phyloP scores from a whole-genome alignment of 495 filamentous ascomycete species.

The Tuber aestivum region DNA sequence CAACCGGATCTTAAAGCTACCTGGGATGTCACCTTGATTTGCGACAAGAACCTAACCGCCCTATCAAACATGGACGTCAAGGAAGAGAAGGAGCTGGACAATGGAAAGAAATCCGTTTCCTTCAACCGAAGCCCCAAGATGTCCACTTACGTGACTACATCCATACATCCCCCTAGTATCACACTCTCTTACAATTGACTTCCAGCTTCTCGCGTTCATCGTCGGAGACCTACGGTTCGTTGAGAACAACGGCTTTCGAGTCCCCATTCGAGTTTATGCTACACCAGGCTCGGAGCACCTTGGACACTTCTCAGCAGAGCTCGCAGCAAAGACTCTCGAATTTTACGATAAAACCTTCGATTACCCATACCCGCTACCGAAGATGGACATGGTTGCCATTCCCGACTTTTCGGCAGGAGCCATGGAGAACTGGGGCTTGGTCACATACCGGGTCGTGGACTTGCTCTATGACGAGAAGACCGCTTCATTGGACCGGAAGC shows the following conservation, averaged over 20 bases:
- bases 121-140: slow-evolving; percentile 70
- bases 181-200: slow-evolving; percentile 13
- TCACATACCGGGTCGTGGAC: slow-evolving; percentile 91
- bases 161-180: not conserved
- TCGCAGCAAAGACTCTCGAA: slow-evolving; percentile 60
- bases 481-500: slow-evolving; percentile 83
- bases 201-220: slow-evolving; percentile 62
- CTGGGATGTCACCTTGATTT: slow-evolving; percentile 67
- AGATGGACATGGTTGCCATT: slow-evolving; percentile 98
- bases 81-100: slow-evolving; percentile 56
- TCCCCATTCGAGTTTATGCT: slow-evolving; percentile 66
- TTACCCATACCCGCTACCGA: slow-evolving; percentile 61
- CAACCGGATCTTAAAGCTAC: slow-evolving; percentile 69
- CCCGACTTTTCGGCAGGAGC: slow-evolving; percentile 89
- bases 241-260: slow-evolving; percentile 66
- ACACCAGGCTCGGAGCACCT: slow-evolving; percentile 60
- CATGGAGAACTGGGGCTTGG: slow-evolving; percentile 99
- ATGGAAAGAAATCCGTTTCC: slow-evolving; percentile 62
- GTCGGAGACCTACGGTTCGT: slow-evolving; percentile 70
- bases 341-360: slow-evolving; percentile 76
- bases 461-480: slow-evolving; percentile 86
- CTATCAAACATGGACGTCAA: slow-evolving; percentile 77
- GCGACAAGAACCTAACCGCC: slow-evolving; percentile 66
- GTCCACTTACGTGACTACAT: slow-evolving; percentile 57
- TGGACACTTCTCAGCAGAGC: slow-evolving; percentile 61